Evolutionary conservation across 73 alveolate species (phyloP), one percentile per base, ranked within the genome.

Genomic region (Paramecium tetraurelia): DNA sequence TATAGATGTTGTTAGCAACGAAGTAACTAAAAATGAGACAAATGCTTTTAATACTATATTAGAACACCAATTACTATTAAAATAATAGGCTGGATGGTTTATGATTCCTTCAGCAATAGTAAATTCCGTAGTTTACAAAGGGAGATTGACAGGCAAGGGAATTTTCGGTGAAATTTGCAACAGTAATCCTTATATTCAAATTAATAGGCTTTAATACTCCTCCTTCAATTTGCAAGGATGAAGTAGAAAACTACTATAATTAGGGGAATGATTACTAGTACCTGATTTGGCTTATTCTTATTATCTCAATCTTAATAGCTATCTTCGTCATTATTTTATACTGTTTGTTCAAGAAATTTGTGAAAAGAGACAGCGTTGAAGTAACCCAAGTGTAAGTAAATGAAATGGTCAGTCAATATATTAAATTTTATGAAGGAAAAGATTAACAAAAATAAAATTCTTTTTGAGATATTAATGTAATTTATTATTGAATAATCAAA

Each of bases 101-200:
- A 63, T 59, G 16, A 1, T 36, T 0, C 86, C 86, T 1, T 35
- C 59, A 36, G 59, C 20, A 36, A 63, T 36, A 1, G 59, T 72
- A 14, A 72, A 72, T 72, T 35, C 59, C 2, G 4, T 29, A 7
- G 31, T 40, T 16, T 72, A 35, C 12, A 35, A 72, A 36, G 86
- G 86, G 7, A 3, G 18, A 72, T 29, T 72, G 5, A 36, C 86
- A 16, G 86, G 59, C 5, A 36, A 72, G 16, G 86, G 59, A 36
- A 72, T 72, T 12, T 72, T 72, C 20, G 86, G 86, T 36, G 86
- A 72, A 38, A 72, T 72, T 72, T 72, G 86, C 38, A 72, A 72
- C n/a, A 40, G 86, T 72, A 72, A 36, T 59, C 1, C 22, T 3
- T 21, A 3, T 0, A 48, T 48, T 12, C 2, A 20, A 3, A 59